Percentiles rank a stretch among this genome's conserved stretches.
These are phyloP conservation scores for Rhodotorula diobovata DNA, from an alignment of 768 basidiomycete species.

Conservation along the genomic window DNA sequence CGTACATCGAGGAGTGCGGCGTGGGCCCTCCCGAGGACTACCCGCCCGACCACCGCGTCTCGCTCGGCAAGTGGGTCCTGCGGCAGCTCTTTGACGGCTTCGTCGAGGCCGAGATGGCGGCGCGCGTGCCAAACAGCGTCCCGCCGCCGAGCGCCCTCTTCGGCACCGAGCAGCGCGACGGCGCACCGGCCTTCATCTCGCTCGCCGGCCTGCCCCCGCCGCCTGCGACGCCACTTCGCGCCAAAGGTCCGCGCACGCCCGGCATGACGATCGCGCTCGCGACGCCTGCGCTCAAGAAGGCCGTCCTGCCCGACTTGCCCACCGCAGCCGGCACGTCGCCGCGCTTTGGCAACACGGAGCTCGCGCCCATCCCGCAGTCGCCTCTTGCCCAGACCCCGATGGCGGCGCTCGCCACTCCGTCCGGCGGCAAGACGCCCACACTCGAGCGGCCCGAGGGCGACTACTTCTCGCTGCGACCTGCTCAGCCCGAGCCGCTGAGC, in stretches of 20 bases:
- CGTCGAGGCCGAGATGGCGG: conserved; percentile 36
- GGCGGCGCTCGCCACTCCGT: background rate
- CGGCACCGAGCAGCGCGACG: conserved; percentile 1
- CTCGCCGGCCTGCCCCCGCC: conserved; percentile 8
- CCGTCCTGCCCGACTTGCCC: conserved; percentile 25
- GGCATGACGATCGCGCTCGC: conserved; percentile 55
- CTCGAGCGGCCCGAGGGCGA: conserved; percentile 24
- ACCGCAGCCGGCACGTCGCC: conserved; percentile 5
- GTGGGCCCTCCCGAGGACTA: conserved; percentile 50
- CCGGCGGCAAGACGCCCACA: conserved; percentile 32
- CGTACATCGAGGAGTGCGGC: conserved; percentile 74
- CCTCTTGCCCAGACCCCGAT: conserved; percentile 3
- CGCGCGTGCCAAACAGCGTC: background rate
- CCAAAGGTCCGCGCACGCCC: conserved; percentile 29
- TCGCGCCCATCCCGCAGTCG: conserved; percentile 27
- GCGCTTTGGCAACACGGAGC: conserved; percentile 9
- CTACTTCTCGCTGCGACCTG: conserved; percentile 34
- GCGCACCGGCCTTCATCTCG: conserved; percentile 27
- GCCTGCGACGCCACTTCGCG: background rate
- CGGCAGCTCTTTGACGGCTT: conserved; percentile 43
- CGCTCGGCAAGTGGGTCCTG: conserved; percentile 49
- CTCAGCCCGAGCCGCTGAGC: background rate
- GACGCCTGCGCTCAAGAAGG: conserved; percentile 57
- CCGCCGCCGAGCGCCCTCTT: conserved; percentile 18
- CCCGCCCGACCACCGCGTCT: conserved; percentile 75